Base-by-base conservation (phyloP, 768 basidiomycete genomes). In the Cystobasidium onofrii region DNA sequence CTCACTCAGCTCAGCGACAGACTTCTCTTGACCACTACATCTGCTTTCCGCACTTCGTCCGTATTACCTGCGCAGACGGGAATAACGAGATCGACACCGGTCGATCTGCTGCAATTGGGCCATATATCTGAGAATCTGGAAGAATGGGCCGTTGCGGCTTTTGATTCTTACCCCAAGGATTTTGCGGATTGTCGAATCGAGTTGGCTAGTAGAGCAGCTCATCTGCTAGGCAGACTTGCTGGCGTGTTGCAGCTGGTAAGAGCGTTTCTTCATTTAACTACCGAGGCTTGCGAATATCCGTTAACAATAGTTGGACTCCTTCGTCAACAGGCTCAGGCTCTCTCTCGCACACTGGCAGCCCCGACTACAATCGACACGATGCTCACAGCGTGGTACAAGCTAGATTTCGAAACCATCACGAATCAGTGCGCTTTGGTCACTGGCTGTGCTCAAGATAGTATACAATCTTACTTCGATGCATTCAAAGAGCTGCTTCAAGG, bases 361-460 rank as follows among this genome's bases (percentile, higher is more conserved):
- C 25, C 43, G 15, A 12, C 10, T 27, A 10, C 25, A 33, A 9
- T 39, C 2, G 34, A 43, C 29, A 20, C 64, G 29, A 2, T 73
- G 67, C 29, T 65, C 1, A 17, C 34, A 15, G 43, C 43, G 4
- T 73, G 72, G 72, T 4, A 43, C 1, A n/a, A 15, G 1, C 27
- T 73, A 9, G 72, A 73, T 31, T 73, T 73, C 61, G 72, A 73
- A 27, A 25, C 25, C 1, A 52, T 73, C 27, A 54, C 33, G 7
- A 65, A 73, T 46, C 72, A 73, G 41, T 34, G 64, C 33, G 72
- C 72, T 17, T 39, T 73, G 15, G 72, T 73, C 43, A 66, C 72
- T 34, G 41, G 46, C 61, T 63, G 72, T 29, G 25, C 25, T 3
- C 62, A 73, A 36, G 41, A 69, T 18, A 25, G 15, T 10, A 34